Conservation (phyloP, 163 green algal genomes). For the Scenedesmus sp. region DNA sequence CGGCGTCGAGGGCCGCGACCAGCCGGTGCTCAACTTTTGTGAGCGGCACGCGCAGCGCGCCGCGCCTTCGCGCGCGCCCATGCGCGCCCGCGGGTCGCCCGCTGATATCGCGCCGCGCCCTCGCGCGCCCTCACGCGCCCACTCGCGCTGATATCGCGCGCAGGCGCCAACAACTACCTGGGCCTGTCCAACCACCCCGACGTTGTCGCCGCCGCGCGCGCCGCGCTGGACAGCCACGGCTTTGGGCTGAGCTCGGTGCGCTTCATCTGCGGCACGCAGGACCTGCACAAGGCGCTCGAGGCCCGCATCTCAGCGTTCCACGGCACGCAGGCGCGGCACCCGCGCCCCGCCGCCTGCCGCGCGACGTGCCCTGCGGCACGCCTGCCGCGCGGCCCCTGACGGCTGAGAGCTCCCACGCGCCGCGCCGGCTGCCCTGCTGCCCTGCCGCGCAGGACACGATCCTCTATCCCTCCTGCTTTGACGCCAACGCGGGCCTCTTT, state of each 20-base stretch:
- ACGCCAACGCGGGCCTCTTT: constrained; percentile 73
- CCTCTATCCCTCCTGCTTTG: constrained; percentile 70
- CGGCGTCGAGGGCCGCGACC: background rate
- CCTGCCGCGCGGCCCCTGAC: too few species aligned
- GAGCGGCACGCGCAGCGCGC: background rate
- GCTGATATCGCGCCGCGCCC: background rate
- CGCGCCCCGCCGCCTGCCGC: too few species aligned
- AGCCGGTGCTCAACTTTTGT: constrained; percentile 49
- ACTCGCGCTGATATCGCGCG: background rate
- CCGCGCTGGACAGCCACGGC: constrained; percentile 65
- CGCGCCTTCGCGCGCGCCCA: background rate
- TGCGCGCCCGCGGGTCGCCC: background rate
- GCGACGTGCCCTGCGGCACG: too few species aligned
- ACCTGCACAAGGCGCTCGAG: constrained; percentile 75
- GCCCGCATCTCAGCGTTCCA: constrained; percentile 65
- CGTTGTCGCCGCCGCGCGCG: constrained; percentile 62
- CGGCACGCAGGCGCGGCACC: too few species aligned
- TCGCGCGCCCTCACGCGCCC: background rate
- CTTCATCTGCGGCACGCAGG: constrained; percentile 80
- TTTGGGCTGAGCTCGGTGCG: constrained; percentile 75
- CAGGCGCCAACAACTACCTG: constrained; percentile 74
- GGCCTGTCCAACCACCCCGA: constrained; percentile 72
- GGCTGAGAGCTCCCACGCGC: too few species aligned
- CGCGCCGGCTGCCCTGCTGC: too few species aligned
- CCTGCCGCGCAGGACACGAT: constrained; percentile 73